Percentiles rank a stretch among this genome's conserved stretches.
Evolutionary conservation across 176 grass and related monocot species (phyloP).

Genomic region (Carex kokanica): DNA sequence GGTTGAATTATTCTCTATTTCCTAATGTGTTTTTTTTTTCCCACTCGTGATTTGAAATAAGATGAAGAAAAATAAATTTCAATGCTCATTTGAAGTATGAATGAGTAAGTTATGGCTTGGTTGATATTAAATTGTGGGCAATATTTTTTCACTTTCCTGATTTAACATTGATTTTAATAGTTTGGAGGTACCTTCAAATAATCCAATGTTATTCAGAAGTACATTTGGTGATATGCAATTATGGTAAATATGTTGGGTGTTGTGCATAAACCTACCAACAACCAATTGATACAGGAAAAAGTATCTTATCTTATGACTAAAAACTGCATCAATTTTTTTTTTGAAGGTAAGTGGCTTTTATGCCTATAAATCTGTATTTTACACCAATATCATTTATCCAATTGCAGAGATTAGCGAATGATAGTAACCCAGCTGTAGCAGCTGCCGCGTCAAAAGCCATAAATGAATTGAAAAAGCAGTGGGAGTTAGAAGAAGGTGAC

Average conservation of each 20-base stretch:
- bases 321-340: background rate
- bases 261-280: background rate
- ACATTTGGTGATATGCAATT: background rate
- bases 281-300: background rate
- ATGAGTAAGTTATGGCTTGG: background rate
- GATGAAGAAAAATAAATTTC: background rate
- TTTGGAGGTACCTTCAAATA: background rate
- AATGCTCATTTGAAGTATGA: background rate
- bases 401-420: conserved; percentile 76
- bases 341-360: too few species aligned
- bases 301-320: background rate
- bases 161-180: background rate
- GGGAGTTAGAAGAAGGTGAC: conserved; percentile 98
- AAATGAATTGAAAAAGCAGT: conserved; percentile 77
- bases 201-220: background rate
- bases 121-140: background rate
- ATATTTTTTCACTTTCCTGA: conserved; percentile 1
- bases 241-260: background rate
- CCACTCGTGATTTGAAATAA: background rate
- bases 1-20: background rate
- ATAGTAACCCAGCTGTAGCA: conserved; percentile 76
- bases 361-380: background rate
- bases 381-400: background rate
- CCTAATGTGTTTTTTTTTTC: background rate
- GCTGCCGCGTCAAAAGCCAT: conserved; percentile 73